A percentile compares a stretch with the other conserved stretches of the same genome.
Conservation (phyloP, 2,329 filamentous ascomycete species). For the Macrophomina tecta region DNA sequence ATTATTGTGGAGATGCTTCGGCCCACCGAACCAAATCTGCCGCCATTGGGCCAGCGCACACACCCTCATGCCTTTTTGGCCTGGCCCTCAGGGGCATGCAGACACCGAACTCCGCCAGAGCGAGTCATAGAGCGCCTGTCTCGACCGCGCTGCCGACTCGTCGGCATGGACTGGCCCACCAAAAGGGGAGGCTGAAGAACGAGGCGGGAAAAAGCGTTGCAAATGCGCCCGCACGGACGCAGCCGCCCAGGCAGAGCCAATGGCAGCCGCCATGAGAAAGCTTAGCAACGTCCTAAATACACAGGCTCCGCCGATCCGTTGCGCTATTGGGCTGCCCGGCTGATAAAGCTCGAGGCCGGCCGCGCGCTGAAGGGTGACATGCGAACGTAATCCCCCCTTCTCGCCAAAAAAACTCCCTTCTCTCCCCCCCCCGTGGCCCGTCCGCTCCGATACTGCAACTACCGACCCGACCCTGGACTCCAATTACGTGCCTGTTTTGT, state of each 20-base stretch:
- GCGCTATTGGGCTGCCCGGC: not conserved
- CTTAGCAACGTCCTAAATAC: not conserved
- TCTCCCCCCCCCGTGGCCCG: not conserved
- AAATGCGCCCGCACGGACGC: constrained; percentile 3
- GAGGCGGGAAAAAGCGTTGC: not conserved
- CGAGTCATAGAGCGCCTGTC: constrained; percentile 1
- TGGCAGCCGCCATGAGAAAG: not conserved
- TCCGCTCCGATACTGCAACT: not conserved
- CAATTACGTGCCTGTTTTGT: not conserved
- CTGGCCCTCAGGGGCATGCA: constrained; percentile 7
- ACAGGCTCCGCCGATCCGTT: not conserved
- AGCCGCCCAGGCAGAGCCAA: not conserved
- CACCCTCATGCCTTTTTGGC: not conserved
- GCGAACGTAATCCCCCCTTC: not conserved
- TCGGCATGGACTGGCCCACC: no score
- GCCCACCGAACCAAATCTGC: not conserved
- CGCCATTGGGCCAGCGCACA: not conserved
- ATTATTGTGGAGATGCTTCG: constrained; percentile 20
- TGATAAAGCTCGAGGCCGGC: constrained; percentile 11
- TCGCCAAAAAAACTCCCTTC: not conserved
- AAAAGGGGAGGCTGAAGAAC: constrained; percentile 14
- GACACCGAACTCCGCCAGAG: constrained; percentile 4
- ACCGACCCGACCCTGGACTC: not conserved
- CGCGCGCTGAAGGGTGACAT: not conserved
- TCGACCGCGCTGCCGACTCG: not conserved